Conservation (phyloP, 2,329 filamentous ascomycete genomes). For the Ophiocordyceps camponoti-floridani region DNA sequence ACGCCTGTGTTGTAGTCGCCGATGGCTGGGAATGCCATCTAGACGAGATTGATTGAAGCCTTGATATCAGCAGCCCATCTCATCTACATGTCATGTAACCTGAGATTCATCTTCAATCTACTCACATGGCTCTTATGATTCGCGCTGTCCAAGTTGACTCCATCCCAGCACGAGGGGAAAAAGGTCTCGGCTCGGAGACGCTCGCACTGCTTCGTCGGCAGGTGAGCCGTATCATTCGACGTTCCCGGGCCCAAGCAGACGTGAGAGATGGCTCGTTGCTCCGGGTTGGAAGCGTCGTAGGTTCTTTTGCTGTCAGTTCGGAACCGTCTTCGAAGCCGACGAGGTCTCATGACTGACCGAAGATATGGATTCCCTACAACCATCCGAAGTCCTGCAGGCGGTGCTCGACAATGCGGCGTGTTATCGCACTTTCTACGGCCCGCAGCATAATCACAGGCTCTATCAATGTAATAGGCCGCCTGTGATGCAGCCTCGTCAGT, state of each 20-base stretch:
- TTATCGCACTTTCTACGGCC: constrained; percentile 8
- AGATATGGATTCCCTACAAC: constrained; percentile 41
- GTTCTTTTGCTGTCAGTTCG: constrained; percentile 9
- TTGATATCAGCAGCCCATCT: too few species aligned
- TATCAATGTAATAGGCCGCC: constrained; percentile 10
- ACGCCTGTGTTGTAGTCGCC: constrained; percentile 12
- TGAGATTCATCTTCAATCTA: neutral
- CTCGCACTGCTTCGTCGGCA: constrained; percentile 33
- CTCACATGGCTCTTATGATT: constrained; percentile 37
- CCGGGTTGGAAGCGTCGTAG: constrained; percentile 22
- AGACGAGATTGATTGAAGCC: too few species aligned
- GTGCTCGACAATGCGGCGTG: constrained; percentile 26
- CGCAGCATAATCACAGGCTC: constrained; percentile 10
- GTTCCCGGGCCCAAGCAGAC: constrained; percentile 27
- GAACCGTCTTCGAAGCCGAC: neutral
- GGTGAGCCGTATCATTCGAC: constrained; percentile 24
- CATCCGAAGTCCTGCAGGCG: constrained; percentile 47
- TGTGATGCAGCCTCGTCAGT: neutral
- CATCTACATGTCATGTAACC: too few species aligned
- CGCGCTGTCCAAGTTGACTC: constrained; percentile 31
- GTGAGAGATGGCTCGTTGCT: constrained; percentile 33
- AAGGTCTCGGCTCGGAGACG: constrained; percentile 34
- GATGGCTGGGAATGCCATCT: constrained; percentile 12
- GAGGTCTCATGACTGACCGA: constrained; percentile 1
- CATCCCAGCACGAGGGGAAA: constrained; percentile 48